These are phyloP conservation scores for Solioccasus polychromus DNA, from an alignment of 768 basidiomycete species.

Conservation along the genomic window DNA sequence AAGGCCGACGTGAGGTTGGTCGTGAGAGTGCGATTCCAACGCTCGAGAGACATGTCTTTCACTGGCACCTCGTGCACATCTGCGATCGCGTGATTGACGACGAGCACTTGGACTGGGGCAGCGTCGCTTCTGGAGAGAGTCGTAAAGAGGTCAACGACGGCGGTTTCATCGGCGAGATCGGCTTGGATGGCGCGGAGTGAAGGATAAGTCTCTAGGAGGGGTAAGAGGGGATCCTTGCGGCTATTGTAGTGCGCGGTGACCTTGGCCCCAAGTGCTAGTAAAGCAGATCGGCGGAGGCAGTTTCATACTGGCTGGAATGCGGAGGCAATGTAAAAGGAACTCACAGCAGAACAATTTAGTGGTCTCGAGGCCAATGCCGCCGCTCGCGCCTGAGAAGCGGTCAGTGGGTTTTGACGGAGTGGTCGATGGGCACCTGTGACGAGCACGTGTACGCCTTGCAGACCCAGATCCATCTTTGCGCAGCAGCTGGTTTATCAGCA, in stretches of 20 bases:
- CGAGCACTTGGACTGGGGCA: constrained; percentile 51
- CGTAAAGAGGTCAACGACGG: constrained; percentile 48
- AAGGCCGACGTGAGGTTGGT: constrained; percentile 65
- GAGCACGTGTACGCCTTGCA: constrained; percentile 59
- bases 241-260: constrained; percentile 70
- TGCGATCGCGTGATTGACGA: constrained; percentile 62
- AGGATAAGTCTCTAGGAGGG: constrained; percentile 38
- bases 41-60: constrained; percentile 54
- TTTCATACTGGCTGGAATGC: not conserved
- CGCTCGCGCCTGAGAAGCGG: constrained; percentile 52
- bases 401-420: not conserved
- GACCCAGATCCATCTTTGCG: constrained; percentile 48
- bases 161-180: constrained; percentile 51
- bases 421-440: constrained; percentile 47
- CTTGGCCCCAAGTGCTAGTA: constrained; percentile 59
- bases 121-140: constrained; percentile 23
- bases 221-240: constrained; percentile 40
- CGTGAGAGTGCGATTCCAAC: constrained; percentile 58
- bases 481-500: too few species aligned
- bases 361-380: constrained; percentile 68
- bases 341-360: constrained; percentile 51
- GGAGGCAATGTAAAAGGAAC: constrained; percentile 9
- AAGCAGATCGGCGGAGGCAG: not conserved
- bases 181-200: constrained; percentile 41
- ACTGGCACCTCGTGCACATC: constrained; percentile 43